Percentiles rank a stretch among this genome's conserved stretches.
Evolutionary conservation across 257 asterid genomes (phyloP).

Genomic region (Solanum neorickii): DNA sequence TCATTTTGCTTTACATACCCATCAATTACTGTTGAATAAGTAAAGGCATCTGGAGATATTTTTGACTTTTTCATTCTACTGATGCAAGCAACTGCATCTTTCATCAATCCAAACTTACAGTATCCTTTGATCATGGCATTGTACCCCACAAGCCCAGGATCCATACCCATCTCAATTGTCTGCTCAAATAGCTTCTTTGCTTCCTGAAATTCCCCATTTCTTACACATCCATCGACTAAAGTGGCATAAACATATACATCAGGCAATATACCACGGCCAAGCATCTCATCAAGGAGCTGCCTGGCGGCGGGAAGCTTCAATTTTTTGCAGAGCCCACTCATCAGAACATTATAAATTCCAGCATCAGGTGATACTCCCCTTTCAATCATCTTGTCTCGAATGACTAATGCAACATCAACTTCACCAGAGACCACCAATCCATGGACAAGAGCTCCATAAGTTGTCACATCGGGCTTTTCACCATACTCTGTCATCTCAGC

Average conservation of each 20-base stretch:
- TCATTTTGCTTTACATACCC: constrained; percentile 68
- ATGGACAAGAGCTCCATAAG: constrained; percentile 68
- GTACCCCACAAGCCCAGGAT: constrained; percentile 69
- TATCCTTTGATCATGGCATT: constrained; percentile 89
- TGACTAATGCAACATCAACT: constrained; percentile 55
- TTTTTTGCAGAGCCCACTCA: constrained; percentile 66
- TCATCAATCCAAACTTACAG: constrained; percentile 65
- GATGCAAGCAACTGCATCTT: constrained; percentile 53
- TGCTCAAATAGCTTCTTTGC: constrained; percentile 57
- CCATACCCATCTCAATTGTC: constrained; percentile 29
- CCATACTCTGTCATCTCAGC: constrained; percentile 65
- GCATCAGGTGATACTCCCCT: constrained; percentile 64
- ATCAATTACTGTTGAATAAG: constrained; percentile 79
- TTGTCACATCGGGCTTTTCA: constrained; percentile 57
- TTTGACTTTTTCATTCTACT: constrained; percentile 39
- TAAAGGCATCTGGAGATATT: constrained; percentile 51
- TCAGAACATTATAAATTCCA: constrained; percentile 68
- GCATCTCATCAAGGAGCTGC: constrained; percentile 69
- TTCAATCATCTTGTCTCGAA: constrained; percentile 60
- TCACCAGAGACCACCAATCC: constrained; percentile 73
- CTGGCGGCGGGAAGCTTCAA: constrained; percentile 44
- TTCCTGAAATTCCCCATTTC: constrained; percentile 51
- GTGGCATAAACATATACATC: constrained; percentile 70
- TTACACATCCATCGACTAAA: constrained; percentile 63
- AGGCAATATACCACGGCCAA: constrained; percentile 40